Percentiles rank a stretch among this genome's conserved stretches.
phyloP scores from a whole-genome alignment of 1,139 yeast genomes.

The Hyphopichia buzzinii region DNA sequence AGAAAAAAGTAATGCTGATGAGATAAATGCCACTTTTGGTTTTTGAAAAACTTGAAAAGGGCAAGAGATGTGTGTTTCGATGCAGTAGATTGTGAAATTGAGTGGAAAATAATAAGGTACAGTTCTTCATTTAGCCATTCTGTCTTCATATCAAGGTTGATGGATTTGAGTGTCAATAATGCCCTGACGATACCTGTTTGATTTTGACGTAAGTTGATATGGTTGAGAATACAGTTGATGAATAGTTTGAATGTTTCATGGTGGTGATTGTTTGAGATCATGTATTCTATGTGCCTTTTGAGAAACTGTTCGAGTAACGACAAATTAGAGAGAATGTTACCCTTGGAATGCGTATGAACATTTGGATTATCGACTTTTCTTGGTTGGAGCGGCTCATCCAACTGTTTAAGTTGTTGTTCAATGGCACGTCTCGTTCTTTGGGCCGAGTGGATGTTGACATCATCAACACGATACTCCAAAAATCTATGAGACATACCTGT shows the following conservation, averaged over 20 bases:
- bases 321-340: conserved; percentile 35
- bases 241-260: conserved; percentile 26
- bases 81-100: conserved; percentile 29
- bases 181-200: conserved; percentile 30
- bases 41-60: conserved; percentile 22
- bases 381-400: conserved; percentile 16
- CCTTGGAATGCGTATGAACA: conserved; percentile 21
- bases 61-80: conserved; percentile 26
- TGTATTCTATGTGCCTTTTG: conserved; percentile 22
- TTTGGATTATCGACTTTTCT: conserved; percentile 21
- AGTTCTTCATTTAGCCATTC: conserved; percentile 32
- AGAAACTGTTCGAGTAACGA: conserved; percentile 23
- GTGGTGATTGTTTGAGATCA: conserved; percentile 15
- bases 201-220: conserved; percentile 34
- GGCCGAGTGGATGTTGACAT: conserved; percentile 19
- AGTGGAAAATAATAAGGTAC: conserved; percentile 27
- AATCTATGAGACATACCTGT: conserved; percentile 31
- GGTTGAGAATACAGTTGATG: conserved; percentile 39
- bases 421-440: conserved; percentile 9
- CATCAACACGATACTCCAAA: conserved; percentile 23
- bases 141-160: conserved; percentile 14
- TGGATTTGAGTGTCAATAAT: conserved; percentile 18
- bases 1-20: conserved; percentile 19
- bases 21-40: conserved; percentile 9
- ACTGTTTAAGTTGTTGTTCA: conserved; percentile 10